Conservation (phyloP, 345 rosid genomes). For the Murraya koenigii region DNA sequence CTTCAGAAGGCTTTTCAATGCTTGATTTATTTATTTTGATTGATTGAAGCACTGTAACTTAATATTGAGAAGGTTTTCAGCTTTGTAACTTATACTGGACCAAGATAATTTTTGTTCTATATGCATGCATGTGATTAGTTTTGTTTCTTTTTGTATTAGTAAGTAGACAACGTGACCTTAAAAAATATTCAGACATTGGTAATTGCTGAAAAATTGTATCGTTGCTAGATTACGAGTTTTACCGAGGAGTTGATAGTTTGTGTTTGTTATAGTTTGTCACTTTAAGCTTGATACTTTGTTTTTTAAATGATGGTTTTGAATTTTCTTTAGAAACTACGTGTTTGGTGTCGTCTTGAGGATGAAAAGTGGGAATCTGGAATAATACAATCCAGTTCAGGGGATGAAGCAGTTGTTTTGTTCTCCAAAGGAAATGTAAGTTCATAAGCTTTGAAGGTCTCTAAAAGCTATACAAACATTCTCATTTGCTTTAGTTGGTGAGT, state of each 20-base stretch:
- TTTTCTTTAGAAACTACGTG: conserved; percentile 62
- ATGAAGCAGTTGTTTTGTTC: conserved; percentile 58
- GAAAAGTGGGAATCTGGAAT: conserved; percentile 78
- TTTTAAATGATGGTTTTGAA: conserved; percentile 7
- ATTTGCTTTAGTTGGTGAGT: conserved; percentile 17
- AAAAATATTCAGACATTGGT: background rate
- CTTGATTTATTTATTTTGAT: background rate
- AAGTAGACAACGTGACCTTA: background rate
- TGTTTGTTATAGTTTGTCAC: background rate
- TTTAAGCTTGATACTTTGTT: background rate
- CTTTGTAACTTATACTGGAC: background rate
- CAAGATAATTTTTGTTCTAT: background rate
- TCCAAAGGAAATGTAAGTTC: conserved; percentile 65
- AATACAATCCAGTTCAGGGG: conserved; percentile 71
- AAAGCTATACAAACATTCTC: conserved; percentile 13
- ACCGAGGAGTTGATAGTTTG: background rate
- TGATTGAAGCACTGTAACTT: background rate
- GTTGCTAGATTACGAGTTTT: background rate
- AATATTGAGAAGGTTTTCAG: background rate
- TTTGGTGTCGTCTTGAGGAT: conserved; percentile 70
- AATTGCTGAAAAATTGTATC: background rate
- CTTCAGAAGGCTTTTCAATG: background rate
- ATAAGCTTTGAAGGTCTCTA: background rate
- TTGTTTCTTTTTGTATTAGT: background rate
- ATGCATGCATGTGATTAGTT: background rate